phyloP scores from a whole-genome alignment of 805 yeast genomes.

The Metschnikowia kunwiensis region DNA sequence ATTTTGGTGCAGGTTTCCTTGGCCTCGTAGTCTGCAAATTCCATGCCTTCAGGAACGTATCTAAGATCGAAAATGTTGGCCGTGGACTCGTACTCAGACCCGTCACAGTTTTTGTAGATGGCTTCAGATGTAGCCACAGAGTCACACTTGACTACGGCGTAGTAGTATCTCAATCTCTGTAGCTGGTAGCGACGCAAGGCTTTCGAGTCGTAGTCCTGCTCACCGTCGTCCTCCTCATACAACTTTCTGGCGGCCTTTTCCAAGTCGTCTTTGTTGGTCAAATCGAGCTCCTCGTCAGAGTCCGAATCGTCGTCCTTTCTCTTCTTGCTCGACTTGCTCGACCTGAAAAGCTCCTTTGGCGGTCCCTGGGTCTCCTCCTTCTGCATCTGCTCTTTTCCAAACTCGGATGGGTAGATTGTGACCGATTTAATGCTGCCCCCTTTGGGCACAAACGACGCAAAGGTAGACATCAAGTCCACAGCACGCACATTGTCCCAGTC shows the following conservation, averaged over 20 bases:
- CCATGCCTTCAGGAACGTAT: conserved; percentile 91
- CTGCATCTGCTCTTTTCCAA: conserved; percentile 88
- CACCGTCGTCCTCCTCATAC: conserved; percentile 78
- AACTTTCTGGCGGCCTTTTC: conserved; percentile 67
- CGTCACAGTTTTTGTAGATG: conserved; percentile 87
- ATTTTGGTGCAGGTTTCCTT: conserved; percentile 69
- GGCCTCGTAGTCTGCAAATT: conserved; percentile 69
- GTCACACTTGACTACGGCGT: conserved; percentile 87
- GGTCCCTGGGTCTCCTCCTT: conserved; percentile 92
- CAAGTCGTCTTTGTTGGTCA: conserved; percentile 44
- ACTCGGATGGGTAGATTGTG: conserved; percentile 80
- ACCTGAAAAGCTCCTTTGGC: conserved; percentile 72
- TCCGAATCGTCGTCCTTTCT: conserved; percentile 30
- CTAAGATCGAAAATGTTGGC: conserved; percentile 91
- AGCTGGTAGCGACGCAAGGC: conserved; percentile 86
- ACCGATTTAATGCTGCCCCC: conserved; percentile 70
- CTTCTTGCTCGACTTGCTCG: conserved; percentile 34
- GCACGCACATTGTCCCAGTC: conserved; percentile 97
- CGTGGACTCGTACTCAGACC: conserved; percentile 92
- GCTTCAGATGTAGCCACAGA: conserved; percentile 63
- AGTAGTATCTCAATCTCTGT: conserved; percentile 87
- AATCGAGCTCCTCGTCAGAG: conserved; percentile 40
- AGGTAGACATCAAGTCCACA: conserved; percentile 84
- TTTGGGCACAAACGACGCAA: conserved; percentile 76
- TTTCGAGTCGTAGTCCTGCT: conserved; percentile 77